Evolutionary conservation across 2,329 filamentous ascomycete species (phyloP).

Genomic region (Berkeleyomyces rouxiae): DNA sequence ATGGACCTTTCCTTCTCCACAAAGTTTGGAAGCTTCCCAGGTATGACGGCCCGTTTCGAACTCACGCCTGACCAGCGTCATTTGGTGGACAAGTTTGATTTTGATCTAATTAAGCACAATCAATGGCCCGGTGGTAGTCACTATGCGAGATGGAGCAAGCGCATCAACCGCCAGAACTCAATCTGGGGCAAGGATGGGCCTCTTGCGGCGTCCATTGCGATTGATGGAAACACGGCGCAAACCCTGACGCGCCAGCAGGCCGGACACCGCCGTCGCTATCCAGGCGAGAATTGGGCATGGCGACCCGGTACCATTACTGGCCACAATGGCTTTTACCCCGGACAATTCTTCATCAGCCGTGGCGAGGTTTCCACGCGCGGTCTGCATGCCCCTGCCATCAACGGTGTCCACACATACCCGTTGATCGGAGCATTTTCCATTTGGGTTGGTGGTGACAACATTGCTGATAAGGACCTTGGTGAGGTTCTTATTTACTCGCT

Average conservation of each 20-base stretch:
- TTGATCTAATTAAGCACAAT: not conserved
- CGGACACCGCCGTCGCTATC: not conserved
- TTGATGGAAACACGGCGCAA: not conserved
- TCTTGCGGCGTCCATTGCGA: slow-evolving; percentile 5
- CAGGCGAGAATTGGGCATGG: slow-evolving; percentile 3
- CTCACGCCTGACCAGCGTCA: not conserved
- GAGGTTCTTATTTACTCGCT: slow-evolving; percentile 11
- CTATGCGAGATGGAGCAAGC: not conserved
- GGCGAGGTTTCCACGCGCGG: slow-evolving; percentile 5
- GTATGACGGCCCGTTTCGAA: not conserved
- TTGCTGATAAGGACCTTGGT: slow-evolving; percentile 8
- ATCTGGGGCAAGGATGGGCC: slow-evolving; percentile 9
- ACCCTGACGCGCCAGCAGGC: slow-evolving; percentile 6
- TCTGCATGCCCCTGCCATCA: slow-evolving; percentile 7
- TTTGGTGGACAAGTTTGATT: not conserved
- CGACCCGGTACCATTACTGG: slow-evolving; percentile 5
- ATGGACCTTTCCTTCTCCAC: not conserved
- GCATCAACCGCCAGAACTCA: not conserved
- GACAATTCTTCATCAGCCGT: slow-evolving; percentile 8
- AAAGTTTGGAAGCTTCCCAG: not conserved
- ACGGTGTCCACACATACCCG: slow-evolving; percentile 3
- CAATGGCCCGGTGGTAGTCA: not conserved
- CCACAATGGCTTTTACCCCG: slow-evolving; percentile 9
- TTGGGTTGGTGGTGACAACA: slow-evolving; percentile 12
- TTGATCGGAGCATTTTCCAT: slow-evolving; percentile 8